Evolutionary conservation across 1,139 yeast species (phyloP), one percentile per base, ranked within the genome.

Genomic region (Hemisphaericaspora xylofermentans): DNA sequence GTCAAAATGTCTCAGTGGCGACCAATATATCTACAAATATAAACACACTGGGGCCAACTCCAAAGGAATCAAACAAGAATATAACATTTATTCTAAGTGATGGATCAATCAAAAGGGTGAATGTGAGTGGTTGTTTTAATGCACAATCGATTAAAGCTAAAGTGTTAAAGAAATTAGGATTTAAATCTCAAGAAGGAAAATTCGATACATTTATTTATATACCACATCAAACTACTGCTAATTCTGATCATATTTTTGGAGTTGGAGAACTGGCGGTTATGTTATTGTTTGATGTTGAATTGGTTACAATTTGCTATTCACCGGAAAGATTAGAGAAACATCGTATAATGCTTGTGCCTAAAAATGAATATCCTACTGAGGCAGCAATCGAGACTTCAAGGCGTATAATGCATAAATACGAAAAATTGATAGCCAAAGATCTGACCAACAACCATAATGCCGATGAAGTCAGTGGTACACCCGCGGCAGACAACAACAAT

Each of bases 251-350:
- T 16, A 40, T 39, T 7, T 31, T 32, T 27, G 45, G 43, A 8
- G 25, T 17, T 14, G 21, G 35, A 2, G 46, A 46, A 22, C 40
- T 45, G 2, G 35, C 33, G 61, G 62, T 82, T 2, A 80, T 76
- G 41, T 57, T 78, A 27, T 66, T 89, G 34, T 82, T 78, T 52
- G 96, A 88, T 53, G 86, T 84, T 12, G 96, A 88, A 57, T 71
- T 89, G 36, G 88, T 87, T 2, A 82, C 95, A 0, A 80, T 87
- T 6, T 86, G 96, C 56, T 91, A 85, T 54, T 81, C 91, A 0
- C 75, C 80, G 2, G 89, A 83, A 40, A 66, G 91, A 32, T 60
- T 74, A 7, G 95, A 87, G 51, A 84, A 87, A 49, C 79, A 81
- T 51, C 66, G 96, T 40, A 71, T 89, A 18, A 80, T 91, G 44